Base-by-base conservation (phyloP, 768 basidiomycete species). In the Phallus indusiatus region DNA sequence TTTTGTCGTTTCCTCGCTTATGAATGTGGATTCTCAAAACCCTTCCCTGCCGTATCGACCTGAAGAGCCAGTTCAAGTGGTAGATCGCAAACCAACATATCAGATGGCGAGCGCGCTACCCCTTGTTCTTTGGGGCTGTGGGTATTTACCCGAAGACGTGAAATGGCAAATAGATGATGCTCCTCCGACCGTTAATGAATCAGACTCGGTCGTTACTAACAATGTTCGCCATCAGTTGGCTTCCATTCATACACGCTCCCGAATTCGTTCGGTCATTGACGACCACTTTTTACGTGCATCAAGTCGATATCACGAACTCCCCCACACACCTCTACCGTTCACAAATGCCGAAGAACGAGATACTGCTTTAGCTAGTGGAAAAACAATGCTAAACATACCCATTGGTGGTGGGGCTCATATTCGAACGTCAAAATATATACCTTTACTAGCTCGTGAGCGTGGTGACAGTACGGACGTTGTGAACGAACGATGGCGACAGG, bases 101-200 rank as follows among this genome's bases (percentile, higher is more conserved):
- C 85, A 88, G 64, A 98, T 98, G 90, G 93, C 94, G 7, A 88
- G 94, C 64, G 86, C 82, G 0, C 76, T 96, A 0, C 94, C 95
- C 1, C 81, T 99, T 42, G 80, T 97, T 71, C 81, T 98, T 14
- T 95, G 93, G 88, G 85, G 90, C 22, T 94, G 93, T 67, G 82
- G 76, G 0, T 97, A 91, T 70, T 72, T 77, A 34, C 79, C 79
- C 24, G 74, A 73, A 17, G 82, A 83, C 42, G 76, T 94, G 8
- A 73, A 76, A 56, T 97, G 95, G 94, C 80, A 82, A 54, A 82
- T 79, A 2, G 80, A 81, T 20, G 73, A 71, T 5, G 73, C 77
- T 28, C 76, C 74, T 47, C 69, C 70, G 9, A 64, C 28, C 28
- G 11, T 63, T 53, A 12, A 64, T 64, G 12, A 67, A 61, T 28